These are phyloP conservation scores for Grammothele lineata DNA, from an alignment of 768 basidiomycete genomes.

Conservation along the genomic window DNA sequence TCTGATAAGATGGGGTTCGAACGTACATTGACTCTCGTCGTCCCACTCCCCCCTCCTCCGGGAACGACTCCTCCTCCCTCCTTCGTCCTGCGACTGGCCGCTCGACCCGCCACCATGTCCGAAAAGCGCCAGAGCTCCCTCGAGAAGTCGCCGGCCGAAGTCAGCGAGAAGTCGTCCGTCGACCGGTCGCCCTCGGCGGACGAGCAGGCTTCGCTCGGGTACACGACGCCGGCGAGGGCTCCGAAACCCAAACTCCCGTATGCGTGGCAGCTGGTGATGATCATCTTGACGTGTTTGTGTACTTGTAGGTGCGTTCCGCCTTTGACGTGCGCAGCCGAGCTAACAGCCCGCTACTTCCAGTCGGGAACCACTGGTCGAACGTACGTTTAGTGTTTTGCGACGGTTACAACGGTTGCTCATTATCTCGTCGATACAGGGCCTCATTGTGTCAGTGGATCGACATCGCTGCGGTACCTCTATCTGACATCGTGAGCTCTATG, in stretches of 20 bases:
- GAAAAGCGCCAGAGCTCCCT: slow-evolving; percentile 5
- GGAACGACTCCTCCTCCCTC: slow-evolving; percentile 4
- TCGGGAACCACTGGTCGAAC: slow-evolving; percentile 42
- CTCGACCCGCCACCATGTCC: slow-evolving; percentile 9
- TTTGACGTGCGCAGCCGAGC: not conserved
- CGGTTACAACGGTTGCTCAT: not conserved
- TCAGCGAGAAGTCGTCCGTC: not conserved
- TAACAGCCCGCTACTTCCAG: slow-evolving; percentile 16
- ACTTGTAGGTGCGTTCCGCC: slow-evolving; percentile 29
- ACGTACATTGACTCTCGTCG: not conserved
- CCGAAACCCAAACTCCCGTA: slow-evolving; percentile 30
- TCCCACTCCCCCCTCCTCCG: too few relatives aligned
- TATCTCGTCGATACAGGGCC: slow-evolving; percentile 24
- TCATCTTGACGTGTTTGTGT: slow-evolving; percentile 36
- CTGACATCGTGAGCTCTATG: not conserved
- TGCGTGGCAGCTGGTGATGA: slow-evolving; percentile 32
- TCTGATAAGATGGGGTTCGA: not conserved
- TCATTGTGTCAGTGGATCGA: slow-evolving; percentile 30
- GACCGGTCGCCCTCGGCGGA: not conserved
- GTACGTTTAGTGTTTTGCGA: slow-evolving; percentile 19
- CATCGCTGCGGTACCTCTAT: not conserved
- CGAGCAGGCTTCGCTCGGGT: slow-evolving; percentile 4
- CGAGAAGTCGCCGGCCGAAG: slow-evolving; percentile 14
- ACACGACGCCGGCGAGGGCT: not conserved
- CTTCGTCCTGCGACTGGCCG: not conserved